Evolutionary conservation across 2,329 filamentous ascomycete genomes (phyloP), one percentile per base, ranked within the genome.

Genomic region (Botrytis byssoidea): DNA sequence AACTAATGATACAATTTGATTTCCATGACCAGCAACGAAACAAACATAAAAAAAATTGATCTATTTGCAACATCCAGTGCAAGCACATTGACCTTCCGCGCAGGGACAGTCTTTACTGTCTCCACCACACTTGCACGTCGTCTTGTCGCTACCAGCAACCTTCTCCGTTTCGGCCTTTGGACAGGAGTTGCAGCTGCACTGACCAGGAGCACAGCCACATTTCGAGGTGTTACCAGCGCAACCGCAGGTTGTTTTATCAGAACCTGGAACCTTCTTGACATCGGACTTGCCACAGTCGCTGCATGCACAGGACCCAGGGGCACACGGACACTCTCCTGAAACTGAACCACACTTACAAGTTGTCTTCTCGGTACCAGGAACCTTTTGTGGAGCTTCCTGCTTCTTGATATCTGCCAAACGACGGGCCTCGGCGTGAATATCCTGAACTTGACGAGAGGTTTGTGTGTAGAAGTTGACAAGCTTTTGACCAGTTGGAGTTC

Each of bases 401-500:
- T 90, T 91, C 91, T 98, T 98, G 78, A 99, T 83, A 77, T 97
- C 90, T 68, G 95, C 95, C 72, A 99, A 87, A 78, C 96, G 91
- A 76, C 92, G 88, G 46, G 96, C 96, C 87, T 99, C 96, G 76
- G 87, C 88, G 84, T 99, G 96, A 65, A 99, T 96, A 82, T 99
- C 96, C 79, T 94, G 88, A 46, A 98, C 94, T 84, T 98, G 95
- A 85, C 94, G 94, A 82, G 92, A 91, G 76, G 93, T 89, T 78
- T 93, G 87, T 12, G 91, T 88, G 85, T 99, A 99, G 85, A 99
- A 99, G 76, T 91, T 86, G 78, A 93, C 92, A 75, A 99, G 85
- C 84, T 92, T 94, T 86, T 95, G 90, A 78, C 96, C 96, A 1
- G 94, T 97, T 16, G 94, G 94, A 0, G 94, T 97, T 82, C 88